These are phyloP conservation scores for Leccinum subgranulosum DNA, from an alignment of 768 basidiomycete genomes.

Conservation along the genomic window DNA sequence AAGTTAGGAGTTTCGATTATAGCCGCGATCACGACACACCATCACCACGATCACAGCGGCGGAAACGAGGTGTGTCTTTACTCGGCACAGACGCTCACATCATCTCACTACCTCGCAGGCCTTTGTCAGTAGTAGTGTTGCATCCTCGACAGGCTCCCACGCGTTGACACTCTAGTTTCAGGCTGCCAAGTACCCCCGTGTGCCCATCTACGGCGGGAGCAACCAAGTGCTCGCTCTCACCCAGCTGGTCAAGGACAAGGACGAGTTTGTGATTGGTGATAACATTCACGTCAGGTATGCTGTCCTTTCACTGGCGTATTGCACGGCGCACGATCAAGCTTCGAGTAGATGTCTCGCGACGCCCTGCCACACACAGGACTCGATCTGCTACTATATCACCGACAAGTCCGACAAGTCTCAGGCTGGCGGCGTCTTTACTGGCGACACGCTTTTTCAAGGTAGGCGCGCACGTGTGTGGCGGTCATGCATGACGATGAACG, in stretches of 20 bases:
- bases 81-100: neutral
- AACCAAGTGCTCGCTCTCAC: conserved; percentile 63
- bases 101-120: conserved; percentile 17
- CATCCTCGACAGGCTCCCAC: neutral
- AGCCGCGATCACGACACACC: conserved; percentile 85
- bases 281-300: conserved; percentile 57
- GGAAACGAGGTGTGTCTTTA: conserved; percentile 65
- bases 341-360: conserved; percentile 70
- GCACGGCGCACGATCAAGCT: conserved; percentile 5
- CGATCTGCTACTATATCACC: conserved; percentile 86
- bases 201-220: conserved; percentile 78
- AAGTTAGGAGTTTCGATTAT: conserved; percentile 61
- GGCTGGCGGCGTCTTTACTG: conserved; percentile 85
- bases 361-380: conserved; percentile 95
- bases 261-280: conserved; percentile 72
- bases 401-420: conserved; percentile 41
- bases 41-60: conserved; percentile 86
- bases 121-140: conserved; percentile 26
- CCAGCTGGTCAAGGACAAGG: conserved; percentile 74
- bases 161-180: conserved; percentile 19
- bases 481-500: neutral
- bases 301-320: conserved; percentile 3
- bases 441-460: conserved; percentile 83
- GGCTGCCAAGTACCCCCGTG: conserved; percentile 42
- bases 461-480: neutral